A percentile compares a stretch with the other conserved stretches of the same genome.
phyloP scores from a whole-genome alignment of 805 yeast genomes.

The Spathaspora girioi region DNA sequence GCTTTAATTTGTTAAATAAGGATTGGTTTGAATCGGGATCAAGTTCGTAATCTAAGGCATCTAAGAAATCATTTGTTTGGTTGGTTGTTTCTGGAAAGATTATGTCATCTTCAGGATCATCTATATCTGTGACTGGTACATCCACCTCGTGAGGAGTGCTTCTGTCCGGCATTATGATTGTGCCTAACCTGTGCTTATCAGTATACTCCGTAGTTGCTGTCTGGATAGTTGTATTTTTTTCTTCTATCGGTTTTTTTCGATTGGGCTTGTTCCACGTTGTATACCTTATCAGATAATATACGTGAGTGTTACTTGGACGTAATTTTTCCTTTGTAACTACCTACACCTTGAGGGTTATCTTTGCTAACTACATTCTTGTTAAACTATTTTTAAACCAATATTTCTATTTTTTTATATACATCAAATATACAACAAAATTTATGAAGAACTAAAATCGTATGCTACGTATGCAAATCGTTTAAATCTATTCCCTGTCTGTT shows the following conservation, averaged over 20 bases:
- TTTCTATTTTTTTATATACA: not conserved
- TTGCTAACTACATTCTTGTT: not conserved
- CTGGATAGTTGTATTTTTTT: not conserved
- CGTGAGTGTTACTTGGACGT: too few species aligned
- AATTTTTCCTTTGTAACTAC: too few species aligned
- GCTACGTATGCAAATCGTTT: not conserved
- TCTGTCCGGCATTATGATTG: conserved; percentile 16
- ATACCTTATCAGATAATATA: not conserved
- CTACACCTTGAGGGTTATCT: not conserved
- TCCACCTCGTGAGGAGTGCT: conserved; percentile 40
- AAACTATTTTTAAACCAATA: not conserved
- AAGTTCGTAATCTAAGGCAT: conserved; percentile 22
- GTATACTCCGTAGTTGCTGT: not conserved
- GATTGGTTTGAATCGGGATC: not conserved
- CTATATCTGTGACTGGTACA: conserved; percentile 54
- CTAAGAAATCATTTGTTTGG: conserved; percentile 12
- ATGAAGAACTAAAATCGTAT: not conserved
- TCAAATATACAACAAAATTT: not conserved
- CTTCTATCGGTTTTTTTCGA: not conserved
- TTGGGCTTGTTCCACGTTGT: not conserved
- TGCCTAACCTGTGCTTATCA: not conserved
- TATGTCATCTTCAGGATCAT: conserved; percentile 38
- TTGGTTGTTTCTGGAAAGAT: conserved; percentile 11
- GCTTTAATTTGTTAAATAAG: conserved; percentile 5
- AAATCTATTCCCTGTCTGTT: not conserved